These are phyloP conservation scores for Glycine tomentella DNA, from an alignment of 306 rosid genomes.

Conservation along the genomic window DNA sequence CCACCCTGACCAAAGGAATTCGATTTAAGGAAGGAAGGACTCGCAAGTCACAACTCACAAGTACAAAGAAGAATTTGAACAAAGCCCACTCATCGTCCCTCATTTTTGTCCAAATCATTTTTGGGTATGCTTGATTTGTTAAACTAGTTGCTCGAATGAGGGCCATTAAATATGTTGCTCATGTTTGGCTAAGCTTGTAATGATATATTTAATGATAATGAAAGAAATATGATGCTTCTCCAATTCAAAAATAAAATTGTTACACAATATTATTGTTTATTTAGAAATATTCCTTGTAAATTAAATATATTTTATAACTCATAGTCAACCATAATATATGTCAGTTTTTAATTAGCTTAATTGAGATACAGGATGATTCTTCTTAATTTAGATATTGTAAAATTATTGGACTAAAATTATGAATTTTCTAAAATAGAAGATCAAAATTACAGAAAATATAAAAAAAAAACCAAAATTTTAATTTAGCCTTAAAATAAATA, in stretches of 20 bases:
- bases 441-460: too few relatives aligned
- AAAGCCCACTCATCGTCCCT: background rate
- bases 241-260: background rate
- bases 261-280: background rate
- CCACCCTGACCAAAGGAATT: constrained; percentile 41
- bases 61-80: background rate
- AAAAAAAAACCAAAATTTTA: too few relatives aligned
- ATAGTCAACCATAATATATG: background rate
- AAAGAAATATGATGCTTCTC: background rate
- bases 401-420: too few relatives aligned
- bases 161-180: background rate
- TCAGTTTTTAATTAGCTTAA: background rate
- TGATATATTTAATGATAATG: background rate
- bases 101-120: constrained; percentile 8
- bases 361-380: background rate
- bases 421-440: too few relatives aligned
- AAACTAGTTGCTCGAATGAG: background rate
- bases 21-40: too few relatives aligned
- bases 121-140: background rate
- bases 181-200: background rate
- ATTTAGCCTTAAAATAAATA: too few relatives aligned
- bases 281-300: background rate
- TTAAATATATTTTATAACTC: background rate
- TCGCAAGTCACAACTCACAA: background rate
- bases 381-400: too few relatives aligned